Evolutionary conservation across 1,284 basidiomycete species (phyloP).

Genomic region (Tranzscheliella williamsii): DNA sequence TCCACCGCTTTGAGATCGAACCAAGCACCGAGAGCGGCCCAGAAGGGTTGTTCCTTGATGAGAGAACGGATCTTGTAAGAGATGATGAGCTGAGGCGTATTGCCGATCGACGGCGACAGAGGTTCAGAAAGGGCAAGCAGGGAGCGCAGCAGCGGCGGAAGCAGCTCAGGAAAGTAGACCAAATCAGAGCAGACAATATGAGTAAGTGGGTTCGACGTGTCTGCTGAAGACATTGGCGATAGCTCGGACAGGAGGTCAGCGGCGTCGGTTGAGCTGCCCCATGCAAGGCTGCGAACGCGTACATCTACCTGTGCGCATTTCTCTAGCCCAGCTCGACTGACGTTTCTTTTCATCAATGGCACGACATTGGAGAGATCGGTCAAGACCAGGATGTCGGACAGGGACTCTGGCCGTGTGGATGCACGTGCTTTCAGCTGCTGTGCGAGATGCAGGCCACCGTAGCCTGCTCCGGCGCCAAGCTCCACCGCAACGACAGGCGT

Average conservation of each 20-base stretch:
- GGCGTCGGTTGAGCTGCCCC: conserved; percentile 46
- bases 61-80: conserved; percentile 75
- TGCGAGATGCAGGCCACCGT: conserved; percentile 53
- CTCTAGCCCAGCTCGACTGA: conserved; percentile 12
- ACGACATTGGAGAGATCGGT: conserved; percentile 57
- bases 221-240: background rate
- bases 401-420: no score
- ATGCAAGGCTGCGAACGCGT: conserved; percentile 38
- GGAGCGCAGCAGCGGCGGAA: conserved; percentile 52
- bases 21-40: conserved; percentile 80
- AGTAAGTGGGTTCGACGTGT: conserved; percentile 13
- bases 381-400: conserved; percentile 20
- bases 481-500: conserved; percentile 35
- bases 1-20: conserved; percentile 71
- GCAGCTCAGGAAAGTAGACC: conserved; percentile 58
- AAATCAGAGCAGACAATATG: conserved; percentile 59
- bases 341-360: conserved; percentile 53
- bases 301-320: conserved; percentile 8
- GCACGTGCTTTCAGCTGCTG: conserved; percentile 21
- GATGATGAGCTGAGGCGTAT: conserved; percentile 46
- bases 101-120: background rate
- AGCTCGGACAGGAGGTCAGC: conserved; percentile 10
- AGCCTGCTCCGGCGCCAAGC: conserved; percentile 56
- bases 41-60: conserved; percentile 76
- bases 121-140: conserved; percentile 43